These are phyloP conservation scores for Cerrena zonata DNA, from an alignment of 1,284 basidiomycete genomes.

Conservation along the genomic window DNA sequence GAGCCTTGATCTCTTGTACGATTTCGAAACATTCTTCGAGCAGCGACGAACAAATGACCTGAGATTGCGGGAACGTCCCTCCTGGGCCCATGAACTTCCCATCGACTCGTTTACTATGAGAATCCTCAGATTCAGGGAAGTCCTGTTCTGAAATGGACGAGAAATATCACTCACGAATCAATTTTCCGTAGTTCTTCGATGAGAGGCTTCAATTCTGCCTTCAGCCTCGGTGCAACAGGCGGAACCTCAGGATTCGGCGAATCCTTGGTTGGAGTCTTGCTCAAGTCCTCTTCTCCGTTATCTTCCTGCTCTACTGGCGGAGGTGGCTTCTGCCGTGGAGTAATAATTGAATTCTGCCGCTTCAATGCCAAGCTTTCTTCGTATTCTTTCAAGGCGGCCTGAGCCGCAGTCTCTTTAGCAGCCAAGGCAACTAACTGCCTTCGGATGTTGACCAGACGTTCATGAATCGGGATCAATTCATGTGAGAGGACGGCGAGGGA, in stretches of 20 bases:
- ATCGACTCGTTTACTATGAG: slow-evolving; percentile 80
- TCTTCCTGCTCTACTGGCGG: neutral
- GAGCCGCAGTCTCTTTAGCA: slow-evolving; percentile 49
- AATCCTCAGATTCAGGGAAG: too few relatives aligned
- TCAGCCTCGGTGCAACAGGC: slow-evolving; percentile 27
- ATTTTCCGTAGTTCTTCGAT: slow-evolving; percentile 93
- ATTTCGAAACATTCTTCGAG: slow-evolving; percentile 98
- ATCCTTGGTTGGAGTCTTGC: slow-evolving; percentile 29
- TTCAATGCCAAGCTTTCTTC: slow-evolving; percentile 5
- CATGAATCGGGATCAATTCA: slow-evolving; percentile 85
- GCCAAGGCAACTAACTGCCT: slow-evolving; percentile 86
- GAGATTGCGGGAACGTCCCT: slow-evolving; percentile 85
- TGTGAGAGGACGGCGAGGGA: slow-evolving; percentile 80
- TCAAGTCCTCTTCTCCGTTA: slow-evolving; percentile 15
- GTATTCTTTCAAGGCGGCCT: slow-evolving; percentile 17
- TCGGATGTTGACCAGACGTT: slow-evolving; percentile 82
- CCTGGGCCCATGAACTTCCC: slow-evolving; percentile 94
- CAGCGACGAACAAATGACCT: slow-evolving; percentile 83
- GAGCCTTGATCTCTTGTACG: slow-evolving; percentile 90
- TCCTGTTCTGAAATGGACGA: slow-evolving; percentile 25
- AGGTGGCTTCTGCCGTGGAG: neutral
- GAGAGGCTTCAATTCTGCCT: slow-evolving; percentile 83
- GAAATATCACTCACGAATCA: slow-evolving; percentile 69
- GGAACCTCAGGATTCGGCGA: slow-evolving; percentile 22
- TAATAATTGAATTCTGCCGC: neutral